Conservation (phyloP, 225 moss, liverwort and hornwort species). For the Marchantia polymorpha region DNA sequence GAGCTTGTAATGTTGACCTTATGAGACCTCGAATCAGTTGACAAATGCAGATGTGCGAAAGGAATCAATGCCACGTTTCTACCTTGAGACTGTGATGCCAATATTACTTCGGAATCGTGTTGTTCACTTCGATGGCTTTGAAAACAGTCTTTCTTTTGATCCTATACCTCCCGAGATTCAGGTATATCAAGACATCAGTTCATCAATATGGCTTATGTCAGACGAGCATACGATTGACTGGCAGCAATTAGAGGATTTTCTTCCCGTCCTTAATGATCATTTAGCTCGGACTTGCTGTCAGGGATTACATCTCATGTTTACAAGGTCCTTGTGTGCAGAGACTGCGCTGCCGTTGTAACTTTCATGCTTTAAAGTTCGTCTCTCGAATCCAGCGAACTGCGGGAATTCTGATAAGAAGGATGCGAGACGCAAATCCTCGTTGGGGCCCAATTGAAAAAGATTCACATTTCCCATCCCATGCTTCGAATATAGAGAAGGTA, state of each 20-base stretch:
- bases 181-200: constrained; percentile 40
- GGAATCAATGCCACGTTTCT: constrained; percentile 89
- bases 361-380: constrained; percentile 73
- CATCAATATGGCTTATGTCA: no score
- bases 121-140: constrained; percentile 76
- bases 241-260: no score
- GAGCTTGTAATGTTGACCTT: constrained; percentile 18
- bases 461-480: constrained; percentile 18
- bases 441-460: constrained; percentile 71
- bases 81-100: constrained; percentile 65
- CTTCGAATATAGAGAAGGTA: constrained; percentile 29
- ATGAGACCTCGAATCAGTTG: constrained; percentile 62
- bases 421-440: constrained; percentile 67
- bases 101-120: constrained; percentile 64
- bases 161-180: constrained; percentile 81
- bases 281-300: neutral
- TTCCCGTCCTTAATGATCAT: neutral
- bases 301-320: neutral
- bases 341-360: constrained; percentile 96
- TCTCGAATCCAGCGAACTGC: constrained; percentile 59
- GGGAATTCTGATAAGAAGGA: constrained; percentile 54
- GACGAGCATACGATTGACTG: neutral
- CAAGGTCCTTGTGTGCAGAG: constrained; percentile 47
- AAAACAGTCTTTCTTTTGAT: constrained; percentile 76
- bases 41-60: constrained; percentile 77